Evolutionary conservation across 768 basidiomycete species (phyloP).

Genomic region (Lactarius indigo): DNA sequence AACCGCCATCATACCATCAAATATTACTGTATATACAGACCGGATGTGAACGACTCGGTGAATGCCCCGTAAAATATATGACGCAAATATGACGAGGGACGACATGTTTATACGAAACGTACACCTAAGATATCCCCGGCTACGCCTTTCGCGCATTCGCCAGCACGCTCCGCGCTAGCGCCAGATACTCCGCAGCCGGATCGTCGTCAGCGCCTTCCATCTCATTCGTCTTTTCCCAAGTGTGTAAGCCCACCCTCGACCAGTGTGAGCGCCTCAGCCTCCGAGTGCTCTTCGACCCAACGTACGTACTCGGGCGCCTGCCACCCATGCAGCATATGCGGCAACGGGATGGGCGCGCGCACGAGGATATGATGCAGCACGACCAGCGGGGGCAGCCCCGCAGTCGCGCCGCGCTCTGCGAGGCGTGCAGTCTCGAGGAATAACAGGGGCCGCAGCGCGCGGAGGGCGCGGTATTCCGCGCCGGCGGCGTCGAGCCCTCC

Average conservation of each 20-base stretch:
- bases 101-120: neutral
- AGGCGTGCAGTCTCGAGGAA: constrained; percentile 81
- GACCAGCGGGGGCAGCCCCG: constrained; percentile 79
- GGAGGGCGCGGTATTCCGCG: constrained; percentile 79
- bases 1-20: neutral
- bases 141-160: constrained; percentile 34
- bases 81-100: neutral
- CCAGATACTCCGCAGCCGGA: constrained; percentile 52
- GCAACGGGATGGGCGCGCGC: constrained; percentile 78
- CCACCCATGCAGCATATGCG: constrained; percentile 90
- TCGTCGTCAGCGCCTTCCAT: constrained; percentile 50
- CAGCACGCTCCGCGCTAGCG: constrained; percentile 66
- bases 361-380: constrained; percentile 92
- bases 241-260: constrained; percentile 74
- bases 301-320: constrained; percentile 93
- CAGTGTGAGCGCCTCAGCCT: constrained; percentile 74
- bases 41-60: neutral
- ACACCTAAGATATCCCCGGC: neutral
- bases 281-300: constrained; percentile 90
- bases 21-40: neutral
- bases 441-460: constrained; percentile 84
- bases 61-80: neutral
- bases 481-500: constrained; percentile 72
- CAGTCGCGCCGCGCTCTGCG: constrained; percentile 60
- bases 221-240: constrained; percentile 75